Conservation (phyloP, 495 filamentous ascomycete species). For the Darksidea phi region DNA sequence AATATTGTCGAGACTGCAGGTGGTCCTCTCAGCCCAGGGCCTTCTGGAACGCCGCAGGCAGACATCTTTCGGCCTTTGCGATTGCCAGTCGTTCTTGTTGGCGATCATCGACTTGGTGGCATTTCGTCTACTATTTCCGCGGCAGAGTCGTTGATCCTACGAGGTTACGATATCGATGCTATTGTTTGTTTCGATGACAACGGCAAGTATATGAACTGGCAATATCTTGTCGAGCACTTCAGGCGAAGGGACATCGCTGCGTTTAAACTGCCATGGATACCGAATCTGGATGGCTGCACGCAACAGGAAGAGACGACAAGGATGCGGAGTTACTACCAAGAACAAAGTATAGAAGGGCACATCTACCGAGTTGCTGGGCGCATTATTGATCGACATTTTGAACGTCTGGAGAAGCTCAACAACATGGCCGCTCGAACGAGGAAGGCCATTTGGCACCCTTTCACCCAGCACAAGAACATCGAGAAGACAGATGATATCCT, state of each 20-base stretch:
- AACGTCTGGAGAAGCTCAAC: conserved; percentile 56
- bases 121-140: conserved; percentile 74
- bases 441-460: conserved; percentile 73
- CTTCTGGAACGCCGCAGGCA: conserved; percentile 70
- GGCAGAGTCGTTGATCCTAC: conserved; percentile 67
- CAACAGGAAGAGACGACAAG: conserved; percentile 48
- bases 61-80: conserved; percentile 70
- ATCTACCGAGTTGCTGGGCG: conserved; percentile 42
- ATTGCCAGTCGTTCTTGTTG: conserved; percentile 69
- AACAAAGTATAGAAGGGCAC: conserved; percentile 39
- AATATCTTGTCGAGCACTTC: conserved; percentile 65
- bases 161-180: conserved; percentile 70
- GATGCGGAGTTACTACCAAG: conserved; percentile 63
- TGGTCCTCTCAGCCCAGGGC: conserved; percentile 70
- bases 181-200: conserved; percentile 63
- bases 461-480: conserved; percentile 67
- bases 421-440: conserved; percentile 58
- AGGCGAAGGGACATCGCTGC: conserved; percentile 47
- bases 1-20: conserved; percentile 75
- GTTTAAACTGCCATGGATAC: conserved; percentile 23
- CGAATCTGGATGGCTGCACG: conserved; percentile 10
- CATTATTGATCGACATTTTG: conserved; percentile 42
- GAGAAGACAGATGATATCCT: conserved; percentile 59
- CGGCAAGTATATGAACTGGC: conserved; percentile 64
- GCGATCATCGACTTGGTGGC: conserved; percentile 68